Conservation (phyloP, 2,329 filamentous ascomycete species). For the Botrytis porri region DNA sequence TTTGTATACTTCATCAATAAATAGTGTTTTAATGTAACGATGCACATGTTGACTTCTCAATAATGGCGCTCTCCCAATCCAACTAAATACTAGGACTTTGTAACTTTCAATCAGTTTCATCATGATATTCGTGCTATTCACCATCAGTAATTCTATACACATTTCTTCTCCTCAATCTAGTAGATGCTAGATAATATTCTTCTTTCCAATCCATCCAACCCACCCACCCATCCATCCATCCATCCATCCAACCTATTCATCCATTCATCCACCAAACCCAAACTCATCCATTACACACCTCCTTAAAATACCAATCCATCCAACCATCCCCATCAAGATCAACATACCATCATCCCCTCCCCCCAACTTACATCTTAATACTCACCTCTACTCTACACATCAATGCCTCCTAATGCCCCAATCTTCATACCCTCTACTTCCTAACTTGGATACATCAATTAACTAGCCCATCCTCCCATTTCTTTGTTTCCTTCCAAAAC, state of each 20-base stretch:
- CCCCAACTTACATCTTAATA: too few relatives aligned
- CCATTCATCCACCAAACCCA: neutral
- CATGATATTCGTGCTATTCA: neutral
- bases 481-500: neutral
- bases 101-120: neutral
- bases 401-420: too few relatives aligned
- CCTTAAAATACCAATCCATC: neutral
- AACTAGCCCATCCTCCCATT: neutral
- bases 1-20: neutral
- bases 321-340: neutral
- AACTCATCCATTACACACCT: neutral
- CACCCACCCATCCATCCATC: neutral
- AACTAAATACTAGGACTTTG: too few relatives aligned
- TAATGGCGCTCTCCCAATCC: too few relatives aligned
- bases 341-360: neutral
- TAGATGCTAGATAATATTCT: neutral
- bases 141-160: neutral
- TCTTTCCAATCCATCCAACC: neutral
- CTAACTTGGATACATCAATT: neutral
- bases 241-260: too few relatives aligned
- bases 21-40: neutral
- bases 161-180: neutral
- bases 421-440: neutral
- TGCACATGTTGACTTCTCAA: neutral
- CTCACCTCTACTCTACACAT: accelerated